Base-by-base conservation (phyloP, 768 basidiomycete species). In the Tricholoma bakamatsutake region DNA sequence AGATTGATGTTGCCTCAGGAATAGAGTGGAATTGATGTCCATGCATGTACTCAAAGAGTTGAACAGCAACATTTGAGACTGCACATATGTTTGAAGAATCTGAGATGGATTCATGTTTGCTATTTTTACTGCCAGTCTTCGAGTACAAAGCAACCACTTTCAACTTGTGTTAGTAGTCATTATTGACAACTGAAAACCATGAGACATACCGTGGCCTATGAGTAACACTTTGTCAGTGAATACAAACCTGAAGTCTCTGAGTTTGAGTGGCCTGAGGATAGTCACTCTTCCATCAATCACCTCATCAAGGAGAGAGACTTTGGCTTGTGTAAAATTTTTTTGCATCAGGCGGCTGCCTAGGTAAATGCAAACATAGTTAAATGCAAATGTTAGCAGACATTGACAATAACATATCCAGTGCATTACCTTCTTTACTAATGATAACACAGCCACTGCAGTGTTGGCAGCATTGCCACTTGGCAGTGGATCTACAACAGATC, bases 71-170 rank as follows among this genome's bases (percentile, higher is more conserved):
- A 46, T 65, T 61, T 1, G 66, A 68, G 11, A 67, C 45, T 8
- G 62, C 69, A 13, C 59, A 42, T 28, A 70, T 63, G 31, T 58
- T 61, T 4, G 60, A 52, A 3, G 63, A 54, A 8, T 62, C 58
- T 3, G 61, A 54, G 1, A 65, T 52, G 12, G 56, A 50, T 7
- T 45, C 40, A 39, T 67, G 67, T 46, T 61, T 61, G 8, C 65
- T 59, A 49, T 68, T 65, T 48, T 67, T 66, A 15, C 69, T 64
- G 5, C 61, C 65, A 8, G 61, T 57, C 47, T 67, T 70, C 9
- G 62, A 59, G 51, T 67, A 67, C 30, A 69, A 3, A 2, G 57
- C 52, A 8, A 48, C 21, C 8, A 66, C 65, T 67, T 42, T 42
- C 4, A 42, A 42, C 12, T 7, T 21, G 10, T 42, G 40, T 42